Evolutionary conservation across 2,329 filamentous ascomycete genomes (phyloP), one percentile per base, ranked within the genome.

Genomic region (Penicillium sp.): DNA sequence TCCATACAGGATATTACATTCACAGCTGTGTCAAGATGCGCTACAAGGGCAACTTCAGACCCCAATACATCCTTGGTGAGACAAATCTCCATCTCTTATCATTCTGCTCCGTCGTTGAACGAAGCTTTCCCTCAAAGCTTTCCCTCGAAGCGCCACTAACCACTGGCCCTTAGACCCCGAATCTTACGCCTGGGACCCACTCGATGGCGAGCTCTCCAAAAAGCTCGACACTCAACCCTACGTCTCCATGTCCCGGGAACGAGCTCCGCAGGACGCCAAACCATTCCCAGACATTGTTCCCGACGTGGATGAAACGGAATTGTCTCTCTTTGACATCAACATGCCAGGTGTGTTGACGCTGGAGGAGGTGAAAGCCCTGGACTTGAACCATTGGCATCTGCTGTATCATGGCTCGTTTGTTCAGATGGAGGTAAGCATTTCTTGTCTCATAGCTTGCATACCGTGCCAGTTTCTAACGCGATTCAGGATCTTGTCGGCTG

Each of bases 1-100:
- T 42, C 7, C 9, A 35, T 28, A 13, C 56, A 83, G 81, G 87
- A 13, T 89, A 83, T 74, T 89, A 89, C 71, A 89, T 89, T 64
- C 87, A 88, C 68, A 79, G 77, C 2, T 83, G 81, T 65, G 76
- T 78, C 50, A 84, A 84, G 67, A 84, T 84, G 82, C 79, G 80
- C 24, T 84, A 84, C 72, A 84, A 84, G 66, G 80, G 71, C 42
- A 70, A 70, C 4, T 84, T 80, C 66, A 64, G 73, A n/a, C 82
- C 82, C 4, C 80, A 81, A 63, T 79, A 81, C 61, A 71, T 84
- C n/a, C 74, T 83, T 38, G 81, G 81, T 83, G 66, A 67, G 76
- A 44, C 22, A 6, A 24, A 42, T 35, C 26, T 6, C 7, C 5
- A 8, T 35, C 4, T 35, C 10, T 30, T 22, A 12, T n/a, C 8